Percentiles rank a stretch among this genome's conserved stretches.
Conservation (phyloP, 305 asterid genomes). For the Andrographis paniculata region DNA sequence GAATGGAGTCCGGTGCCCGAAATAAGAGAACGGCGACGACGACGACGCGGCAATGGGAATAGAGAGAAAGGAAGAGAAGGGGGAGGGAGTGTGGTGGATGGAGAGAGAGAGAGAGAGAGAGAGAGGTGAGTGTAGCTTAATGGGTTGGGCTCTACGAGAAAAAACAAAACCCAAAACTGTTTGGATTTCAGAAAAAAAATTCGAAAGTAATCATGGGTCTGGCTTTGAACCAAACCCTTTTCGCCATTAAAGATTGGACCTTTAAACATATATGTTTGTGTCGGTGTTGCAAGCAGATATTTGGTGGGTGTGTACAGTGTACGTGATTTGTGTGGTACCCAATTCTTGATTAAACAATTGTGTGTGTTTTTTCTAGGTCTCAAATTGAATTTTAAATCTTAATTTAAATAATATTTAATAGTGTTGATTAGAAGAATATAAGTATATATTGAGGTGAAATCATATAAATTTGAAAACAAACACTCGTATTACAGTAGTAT, state of each 20-base stretch:
- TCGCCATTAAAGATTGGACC: not conserved
- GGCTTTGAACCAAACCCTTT: no score
- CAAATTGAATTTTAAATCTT: no score
- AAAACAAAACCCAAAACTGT: not conserved
- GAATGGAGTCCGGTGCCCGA: slow-evolving; percentile 8
- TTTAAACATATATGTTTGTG: not conserved
- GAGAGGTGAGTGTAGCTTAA: not conserved
- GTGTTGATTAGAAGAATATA: no score
- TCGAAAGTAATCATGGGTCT: not conserved
- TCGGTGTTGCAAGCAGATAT: no score
- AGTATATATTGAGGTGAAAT: no score
- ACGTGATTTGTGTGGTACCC: not conserved
- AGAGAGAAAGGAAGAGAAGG: not conserved
- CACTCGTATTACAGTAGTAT: no score
- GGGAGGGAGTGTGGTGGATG: not conserved
- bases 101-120: not conserved
- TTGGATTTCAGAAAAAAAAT: not conserved
- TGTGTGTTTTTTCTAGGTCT: not conserved
- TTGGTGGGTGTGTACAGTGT: not conserved
- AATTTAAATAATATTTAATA: no score
- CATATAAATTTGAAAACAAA: no score
- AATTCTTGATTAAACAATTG: not conserved
- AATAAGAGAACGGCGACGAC: slow-evolving; percentile 10
- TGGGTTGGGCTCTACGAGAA: slow-evolving; percentile 16
- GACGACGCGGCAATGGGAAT: not conserved